Conservation (phyloP, 2,329 filamentous ascomycete genomes). For the Diaporthe amygdali region DNA sequence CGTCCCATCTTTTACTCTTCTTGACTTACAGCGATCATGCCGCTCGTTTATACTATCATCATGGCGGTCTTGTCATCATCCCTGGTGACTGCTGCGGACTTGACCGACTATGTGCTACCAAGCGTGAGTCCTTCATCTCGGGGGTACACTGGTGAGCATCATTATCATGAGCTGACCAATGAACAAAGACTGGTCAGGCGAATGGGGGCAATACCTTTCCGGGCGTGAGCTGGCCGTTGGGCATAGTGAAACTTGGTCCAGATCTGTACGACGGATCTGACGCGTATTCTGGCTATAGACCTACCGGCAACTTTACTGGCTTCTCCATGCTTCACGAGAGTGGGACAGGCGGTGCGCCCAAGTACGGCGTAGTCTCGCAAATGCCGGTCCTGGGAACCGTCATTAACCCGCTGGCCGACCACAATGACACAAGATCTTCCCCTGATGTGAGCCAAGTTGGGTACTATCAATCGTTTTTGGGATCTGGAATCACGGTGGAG, state of each 20-base stretch:
- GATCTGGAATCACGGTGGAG: slow-evolving; percentile 61
- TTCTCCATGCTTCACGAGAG: slow-evolving; percentile 71
- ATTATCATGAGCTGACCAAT: slow-evolving; percentile 5
- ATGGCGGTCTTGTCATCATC: not conserved
- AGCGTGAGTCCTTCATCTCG: slow-evolving; percentile 11
- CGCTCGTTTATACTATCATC: not conserved
- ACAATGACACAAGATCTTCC: slow-evolving; percentile 58
- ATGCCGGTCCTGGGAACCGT: slow-evolving; percentile 58
- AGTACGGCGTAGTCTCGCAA: slow-evolving; percentile 70
- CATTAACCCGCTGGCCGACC: slow-evolving; percentile 58
- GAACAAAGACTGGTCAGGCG: slow-evolving; percentile 47
- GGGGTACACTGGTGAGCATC: not conserved
- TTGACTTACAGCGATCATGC: not conserved
- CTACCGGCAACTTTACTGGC: slow-evolving; percentile 58
- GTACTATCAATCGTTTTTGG: slow-evolving; percentile 63
- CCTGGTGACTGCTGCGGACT: slow-evolving; percentile 27
- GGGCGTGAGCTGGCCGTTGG: slow-evolving; percentile 52
- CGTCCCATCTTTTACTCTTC: not conserved
- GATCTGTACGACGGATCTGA: slow-evolving; percentile 54
- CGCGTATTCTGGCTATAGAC: slow-evolving; percentile 58
- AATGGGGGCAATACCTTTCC: slow-evolving; percentile 56
- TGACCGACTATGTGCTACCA: slow-evolving; percentile 42
- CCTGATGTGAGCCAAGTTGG: slow-evolving; percentile 61
- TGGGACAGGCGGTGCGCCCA: slow-evolving; percentile 72
- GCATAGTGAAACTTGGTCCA: slow-evolving; percentile 56